phyloP scores from a whole-genome alignment of 2,329 filamentous ascomycete species.

The Aspergillus versicolor region DNA sequence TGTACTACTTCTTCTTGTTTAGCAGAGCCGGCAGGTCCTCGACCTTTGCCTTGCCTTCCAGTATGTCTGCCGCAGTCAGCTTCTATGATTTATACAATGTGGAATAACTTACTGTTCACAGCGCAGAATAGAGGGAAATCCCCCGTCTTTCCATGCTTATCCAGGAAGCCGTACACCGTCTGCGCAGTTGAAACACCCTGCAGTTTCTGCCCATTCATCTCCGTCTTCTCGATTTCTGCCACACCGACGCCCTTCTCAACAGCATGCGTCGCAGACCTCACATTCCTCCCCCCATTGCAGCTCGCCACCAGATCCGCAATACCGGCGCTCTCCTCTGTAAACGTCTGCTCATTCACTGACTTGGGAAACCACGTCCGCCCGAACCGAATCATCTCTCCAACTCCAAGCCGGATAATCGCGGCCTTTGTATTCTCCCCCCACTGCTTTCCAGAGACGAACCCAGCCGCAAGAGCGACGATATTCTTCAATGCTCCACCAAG shows the following conservation, averaged over 20 bases:
- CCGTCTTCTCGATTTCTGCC: slow-evolving; percentile 16
- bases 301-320: slow-evolving; percentile 22
- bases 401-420: slow-evolving; percentile 86
- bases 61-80: neutral
- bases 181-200: slow-evolving; percentile 19
- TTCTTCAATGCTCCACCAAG: slow-evolving; percentile 91
- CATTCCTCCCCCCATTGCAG: slow-evolving; percentile 16
- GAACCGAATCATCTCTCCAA: slow-evolving; percentile 90
- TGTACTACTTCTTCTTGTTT: neutral
- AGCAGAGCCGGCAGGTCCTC: neutral
- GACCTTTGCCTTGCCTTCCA: neutral
- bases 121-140: slow-evolving; percentile 18
- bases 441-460: slow-evolving; percentile 85
- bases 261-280: slow-evolving; percentile 16
- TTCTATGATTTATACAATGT: neutral
- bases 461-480: slow-evolving; percentile 84
- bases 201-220: slow-evolving; percentile 20
- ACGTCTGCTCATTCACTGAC: slow-evolving; percentile 17
- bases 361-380: slow-evolving; percentile 46
- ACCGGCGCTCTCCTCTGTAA: slow-evolving; percentile 25
- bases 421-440: slow-evolving; percentile 97
- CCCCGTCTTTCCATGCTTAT: slow-evolving; percentile 12
- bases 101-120: slow-evolving; percentile 7
- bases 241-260: slow-evolving; percentile 19
- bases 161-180: slow-evolving; percentile 12